Conservation (phyloP, 164 flowering plant genomes). For the Hamamelis virginiana region DNA sequence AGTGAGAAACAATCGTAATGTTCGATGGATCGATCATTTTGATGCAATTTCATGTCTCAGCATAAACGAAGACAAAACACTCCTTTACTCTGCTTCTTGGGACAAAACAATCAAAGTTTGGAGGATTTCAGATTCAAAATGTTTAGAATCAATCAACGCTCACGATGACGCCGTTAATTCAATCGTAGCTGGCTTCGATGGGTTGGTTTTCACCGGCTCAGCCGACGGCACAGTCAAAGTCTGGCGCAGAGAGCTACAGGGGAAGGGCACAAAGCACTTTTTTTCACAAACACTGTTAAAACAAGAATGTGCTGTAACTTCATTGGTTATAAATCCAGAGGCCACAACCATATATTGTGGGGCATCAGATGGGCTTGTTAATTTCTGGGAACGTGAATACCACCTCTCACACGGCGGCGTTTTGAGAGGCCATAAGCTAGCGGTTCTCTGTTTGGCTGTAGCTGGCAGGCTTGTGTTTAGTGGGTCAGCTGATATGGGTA, state of each 20-base stretch:
- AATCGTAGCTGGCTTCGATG: conserved; percentile 42
- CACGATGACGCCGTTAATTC: conserved; percentile 60
- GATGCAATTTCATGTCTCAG: conserved; percentile 56
- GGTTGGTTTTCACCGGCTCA: conserved; percentile 55
- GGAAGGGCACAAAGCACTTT: conserved; percentile 57
- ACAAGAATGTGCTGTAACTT: conserved; percentile 61
- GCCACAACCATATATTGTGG: conserved; percentile 41
- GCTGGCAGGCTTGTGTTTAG: conserved; percentile 45
- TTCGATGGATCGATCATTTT: conserved; percentile 38
- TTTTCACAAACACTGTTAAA: conserved; percentile 49
- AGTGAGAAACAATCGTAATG: conserved; percentile 20
- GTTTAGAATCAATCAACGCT: conserved; percentile 47
- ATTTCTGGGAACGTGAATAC: conserved; percentile 48
- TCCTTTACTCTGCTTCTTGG: conserved; percentile 60
- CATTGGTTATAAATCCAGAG: conserved; percentile 37
- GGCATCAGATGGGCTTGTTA: conserved; percentile 52
- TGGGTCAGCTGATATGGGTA: conserved; percentile 55
- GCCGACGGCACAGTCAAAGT: conserved; percentile 59
- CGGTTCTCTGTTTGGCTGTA: conserved; percentile 45
- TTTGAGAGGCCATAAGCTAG: conserved; percentile 47
- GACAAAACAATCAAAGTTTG: conserved; percentile 60
- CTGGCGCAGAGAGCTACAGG: conserved; percentile 56
- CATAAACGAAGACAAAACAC: conserved; percentile 40
- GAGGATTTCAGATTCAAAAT: conserved; percentile 43
- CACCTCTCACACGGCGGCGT: conserved; percentile 38